Evolutionary conservation across 2,329 filamentous ascomycete genomes (phyloP), one percentile per base, ranked within the genome.

Genomic region (Pezicula neosporulosa): DNA sequence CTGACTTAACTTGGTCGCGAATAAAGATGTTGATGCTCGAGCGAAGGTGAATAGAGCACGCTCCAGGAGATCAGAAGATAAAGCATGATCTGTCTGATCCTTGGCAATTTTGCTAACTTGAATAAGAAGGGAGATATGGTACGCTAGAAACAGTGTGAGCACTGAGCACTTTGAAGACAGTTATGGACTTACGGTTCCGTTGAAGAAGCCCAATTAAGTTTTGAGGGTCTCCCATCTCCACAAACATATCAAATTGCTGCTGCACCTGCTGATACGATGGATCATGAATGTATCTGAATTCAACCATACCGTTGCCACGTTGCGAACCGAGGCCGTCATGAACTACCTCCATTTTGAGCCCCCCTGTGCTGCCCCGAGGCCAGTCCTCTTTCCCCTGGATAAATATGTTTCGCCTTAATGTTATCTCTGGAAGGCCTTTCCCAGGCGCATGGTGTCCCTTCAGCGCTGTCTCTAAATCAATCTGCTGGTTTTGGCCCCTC

Each of bases 21-120:
- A 99, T 0, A 87, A 83, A 8, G 90, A 93, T 53, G 94, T 85
- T 0, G 90, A 85, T 3, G 91, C 89, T 36, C 93, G 83, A n/a
- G 93, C 94, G 66, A 97, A 93, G 0, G 89, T 89, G 72, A 97
- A 97, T 6, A 99, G 78, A 0, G 93, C 92, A 43, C 94, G 82
- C 71, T 97, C 93, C 49, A 95, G 83, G 2, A 97, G 80, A 62
- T 97, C 92, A 3, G 90, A 87, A 0, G 93, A 86, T 4, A 94
- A 81, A 1, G 92, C 83, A 66, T 91, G 86, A 65, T 97, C 94
- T 48, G 90, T 84, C 65, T 97, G 90, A 59, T 96, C 89, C 66
- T 94, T 93, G 12, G 91, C 91, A 46, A 97, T 88, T 66, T 90
- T 90, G 55, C 90, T 95, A 27, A 96, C 91, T 66, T 97, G 92